A percentile compares a stretch with the other conserved stretches of the same genome.
These are phyloP conservation scores for Gnetum montanum DNA, from an alignment of 75 land plant species.

Conservation along the genomic window DNA sequence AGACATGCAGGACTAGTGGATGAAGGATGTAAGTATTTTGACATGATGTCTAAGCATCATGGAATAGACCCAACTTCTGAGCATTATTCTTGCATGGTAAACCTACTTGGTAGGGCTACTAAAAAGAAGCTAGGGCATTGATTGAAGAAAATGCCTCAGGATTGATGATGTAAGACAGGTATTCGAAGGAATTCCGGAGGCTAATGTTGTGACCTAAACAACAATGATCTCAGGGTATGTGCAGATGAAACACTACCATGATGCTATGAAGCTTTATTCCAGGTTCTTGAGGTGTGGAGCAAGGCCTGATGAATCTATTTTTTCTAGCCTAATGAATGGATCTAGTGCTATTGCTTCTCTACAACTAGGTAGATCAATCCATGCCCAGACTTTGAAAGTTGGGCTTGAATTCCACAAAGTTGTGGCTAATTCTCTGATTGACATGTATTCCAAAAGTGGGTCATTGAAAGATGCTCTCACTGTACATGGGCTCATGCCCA, in stretches of 20 bases:
- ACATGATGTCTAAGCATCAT: no score
- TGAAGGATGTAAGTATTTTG: no score
- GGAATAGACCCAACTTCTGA: no score
- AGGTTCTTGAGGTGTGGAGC: neutral
- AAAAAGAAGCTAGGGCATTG: no score
- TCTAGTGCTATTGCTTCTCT: neutral
- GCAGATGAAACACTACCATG: neutral
- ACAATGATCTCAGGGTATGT: conserved; percentile 12
- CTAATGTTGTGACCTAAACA: conserved; percentile 27
- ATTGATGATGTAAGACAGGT: neutral
- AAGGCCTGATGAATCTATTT: neutral
- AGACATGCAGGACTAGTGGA: no score
- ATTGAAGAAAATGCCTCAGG: neutral
- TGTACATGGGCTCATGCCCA: conserved; percentile 7
- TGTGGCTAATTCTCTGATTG: conserved; percentile 18
- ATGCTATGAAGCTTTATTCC: neutral
- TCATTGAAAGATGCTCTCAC: conserved; percentile 14
- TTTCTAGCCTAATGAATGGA: neutral
- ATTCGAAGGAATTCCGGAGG: conserved; percentile 5
- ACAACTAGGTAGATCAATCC: neutral
- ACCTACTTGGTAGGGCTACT: no score
- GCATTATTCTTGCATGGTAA: no score
- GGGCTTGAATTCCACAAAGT: neutral
- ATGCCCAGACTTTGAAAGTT: neutral
- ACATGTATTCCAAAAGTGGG: conserved; percentile 26